A percentile compares a stretch with the other conserved stretches of the same genome.
Conservation (phyloP, 768 basidiomycete species). For the Boletus pseudopeckii region DNA sequence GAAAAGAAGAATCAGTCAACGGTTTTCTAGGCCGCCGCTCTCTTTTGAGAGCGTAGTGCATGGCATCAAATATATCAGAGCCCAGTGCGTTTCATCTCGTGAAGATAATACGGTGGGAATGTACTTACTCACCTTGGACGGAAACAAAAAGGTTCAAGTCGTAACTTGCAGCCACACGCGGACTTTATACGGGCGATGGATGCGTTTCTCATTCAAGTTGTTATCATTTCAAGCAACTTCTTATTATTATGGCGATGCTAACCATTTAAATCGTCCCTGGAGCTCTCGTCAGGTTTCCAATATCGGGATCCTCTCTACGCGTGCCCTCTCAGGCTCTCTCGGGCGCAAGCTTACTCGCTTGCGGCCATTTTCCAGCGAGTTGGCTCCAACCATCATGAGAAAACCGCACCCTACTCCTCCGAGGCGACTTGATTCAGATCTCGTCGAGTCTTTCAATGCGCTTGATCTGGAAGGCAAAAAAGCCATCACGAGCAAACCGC, state of each 20-base stretch:
- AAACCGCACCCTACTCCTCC: constrained; percentile 11
- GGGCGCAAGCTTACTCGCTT: constrained; percentile 11
- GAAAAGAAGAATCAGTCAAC: constrained; percentile 44
- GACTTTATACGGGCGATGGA: not conserved
- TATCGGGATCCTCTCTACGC: constrained; percentile 10
- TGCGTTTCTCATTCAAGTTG: not conserved
- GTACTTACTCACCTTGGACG: not conserved
- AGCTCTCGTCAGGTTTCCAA: constrained; percentile 21
- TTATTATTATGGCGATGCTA: constrained; percentile 18
- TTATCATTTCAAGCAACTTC: not conserved
- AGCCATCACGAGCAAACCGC: constrained; percentile 22
- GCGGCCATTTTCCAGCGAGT: constrained; percentile 8
- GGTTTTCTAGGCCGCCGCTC: constrained; percentile 66
- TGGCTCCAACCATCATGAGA: constrained; percentile 19
- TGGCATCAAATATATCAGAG: constrained; percentile 52
- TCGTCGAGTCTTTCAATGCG: no score
- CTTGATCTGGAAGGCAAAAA: no score
- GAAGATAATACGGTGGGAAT: not conserved
- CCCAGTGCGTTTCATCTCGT: constrained; percentile 60
- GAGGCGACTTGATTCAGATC: constrained; percentile 19
- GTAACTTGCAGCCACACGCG: not conserved
- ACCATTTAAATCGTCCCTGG: not conserved
- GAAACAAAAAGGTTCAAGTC: not conserved
- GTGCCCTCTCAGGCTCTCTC: not conserved
- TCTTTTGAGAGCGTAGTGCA: constrained; percentile 45